Evolutionary conservation across 139 green algal genomes (phyloP), one percentile per base, ranked within the genome.

Genomic region (Asterochloris sp.): DNA sequence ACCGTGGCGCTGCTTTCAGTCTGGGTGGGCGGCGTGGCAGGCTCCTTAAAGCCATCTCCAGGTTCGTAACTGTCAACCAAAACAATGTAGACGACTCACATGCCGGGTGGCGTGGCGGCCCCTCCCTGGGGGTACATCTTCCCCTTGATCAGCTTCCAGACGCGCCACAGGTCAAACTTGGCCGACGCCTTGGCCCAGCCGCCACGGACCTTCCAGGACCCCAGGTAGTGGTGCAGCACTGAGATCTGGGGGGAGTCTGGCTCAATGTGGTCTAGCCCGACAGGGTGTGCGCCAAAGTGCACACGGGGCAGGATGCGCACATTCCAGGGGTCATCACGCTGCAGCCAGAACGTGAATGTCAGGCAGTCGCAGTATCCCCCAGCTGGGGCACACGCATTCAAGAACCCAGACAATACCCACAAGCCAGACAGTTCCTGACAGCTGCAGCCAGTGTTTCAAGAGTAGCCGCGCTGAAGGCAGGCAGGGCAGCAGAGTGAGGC

Each of bases 291-390:
- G 23, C 91, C 93, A 83, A 96, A 96, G 6, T 87, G 87, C 24
- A 93, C 88, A 61, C 88, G 88, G 13, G 94, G 94, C 83, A 98
- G 89, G 73, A 98, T 87, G 23, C 94, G 88, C 60, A 97, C 91
- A 60, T 78, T 81, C 88, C 91, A 94, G 0, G 84, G 85, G 73
- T 91, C 86, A 27, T 90, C 86, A 61, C 78, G 79, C 84, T 89
- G 84, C 79, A 86, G 27, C 28, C 23, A 69, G 21, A 23, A 8
- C 66, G 9, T 6, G 8, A 71, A 71, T 2, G 19, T 71, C 66
- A 71, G 66, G 21, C 1, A 71, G 66, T 2, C 38, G 4, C 38
- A 54, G 6, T 6, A 54, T 54, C 4, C 2, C 2, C 38, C 38
- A 54, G 38, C 38, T 6, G 38, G 38, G 38, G 38, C 38, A 54